phyloP scores from a whole-genome alignment of 176 grass and related monocot genomes.

The Areca catechu region DNA sequence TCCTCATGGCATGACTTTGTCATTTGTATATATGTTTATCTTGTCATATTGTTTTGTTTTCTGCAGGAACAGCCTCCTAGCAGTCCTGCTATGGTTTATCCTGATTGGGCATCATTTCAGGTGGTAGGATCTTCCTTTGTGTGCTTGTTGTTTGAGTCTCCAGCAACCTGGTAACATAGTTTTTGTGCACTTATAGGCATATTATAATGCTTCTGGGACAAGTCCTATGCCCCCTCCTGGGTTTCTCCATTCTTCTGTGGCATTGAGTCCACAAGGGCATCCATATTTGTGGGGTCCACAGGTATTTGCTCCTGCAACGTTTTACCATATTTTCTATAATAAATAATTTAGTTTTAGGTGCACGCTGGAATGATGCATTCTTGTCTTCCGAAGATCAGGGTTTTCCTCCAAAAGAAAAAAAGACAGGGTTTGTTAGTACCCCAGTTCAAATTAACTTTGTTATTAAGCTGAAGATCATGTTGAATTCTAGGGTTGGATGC shows the following conservation, averaged over 20 bases:
- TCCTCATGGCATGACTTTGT: too few relatives aligned
- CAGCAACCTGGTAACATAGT: too few relatives aligned
- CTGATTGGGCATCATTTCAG: slow-evolving; percentile 55
- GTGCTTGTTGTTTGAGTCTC: not conserved
- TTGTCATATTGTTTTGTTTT: slow-evolving; percentile 40
- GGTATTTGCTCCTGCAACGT: slow-evolving; percentile 9
- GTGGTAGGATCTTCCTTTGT: slow-evolving; percentile 22
- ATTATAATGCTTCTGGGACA: slow-evolving; percentile 42
- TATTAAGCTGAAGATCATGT: too few relatives aligned
- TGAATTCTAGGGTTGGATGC: not conserved
- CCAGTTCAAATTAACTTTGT: too few relatives aligned
- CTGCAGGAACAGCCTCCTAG: slow-evolving; percentile 41
- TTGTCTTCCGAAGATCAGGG: too few relatives aligned
- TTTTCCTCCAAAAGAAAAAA: too few relatives aligned
- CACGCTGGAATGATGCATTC: too few relatives aligned
- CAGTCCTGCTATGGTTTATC: slow-evolving; percentile 44
- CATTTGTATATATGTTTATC: not conserved
- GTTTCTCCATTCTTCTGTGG: slow-evolving; percentile 39
- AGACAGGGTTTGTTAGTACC: too few relatives aligned
- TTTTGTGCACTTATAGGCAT: slow-evolving; percentile 28
- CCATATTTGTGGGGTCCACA: slow-evolving; percentile 58
- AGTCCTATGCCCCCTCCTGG: slow-evolving; percentile 39
- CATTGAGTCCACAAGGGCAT: slow-evolving; percentile 41
- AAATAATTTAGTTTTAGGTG: too few relatives aligned
- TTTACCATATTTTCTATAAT: too few relatives aligned